Percentiles rank a stretch among this genome's conserved stretches.
phyloP scores from a whole-genome alignment of 345 rosid genomes.

The Syzygium aqueum region DNA sequence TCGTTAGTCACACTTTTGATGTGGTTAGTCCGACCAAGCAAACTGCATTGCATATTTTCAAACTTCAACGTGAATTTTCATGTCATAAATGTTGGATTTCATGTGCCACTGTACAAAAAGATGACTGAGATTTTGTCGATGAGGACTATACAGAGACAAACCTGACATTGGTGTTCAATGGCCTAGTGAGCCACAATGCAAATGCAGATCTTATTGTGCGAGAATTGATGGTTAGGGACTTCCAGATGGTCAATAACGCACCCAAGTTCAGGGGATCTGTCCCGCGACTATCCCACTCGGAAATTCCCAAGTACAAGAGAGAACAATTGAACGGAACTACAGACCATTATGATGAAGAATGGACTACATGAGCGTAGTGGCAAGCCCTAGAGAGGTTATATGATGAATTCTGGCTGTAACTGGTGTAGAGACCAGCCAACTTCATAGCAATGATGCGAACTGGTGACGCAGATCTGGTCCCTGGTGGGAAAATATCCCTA shows the following conservation, averaged over 20 bases:
- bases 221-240: not conserved
- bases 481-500: not conserved
- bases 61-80: not conserved
- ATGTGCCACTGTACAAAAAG: not conserved
- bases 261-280: not conserved
- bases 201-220: not conserved
- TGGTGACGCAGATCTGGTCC: not conserved
- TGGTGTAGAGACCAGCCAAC: not conserved
- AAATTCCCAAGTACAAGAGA: not conserved
- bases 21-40: not conserved
- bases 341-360: not conserved
- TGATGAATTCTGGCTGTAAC: not conserved
- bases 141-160: not conserved
- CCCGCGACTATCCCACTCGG: not conserved
- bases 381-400: not conserved
- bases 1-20: not conserved
- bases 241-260: not conserved
- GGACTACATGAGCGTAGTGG: not conserved
- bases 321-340: not conserved
- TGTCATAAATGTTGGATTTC: not conserved
- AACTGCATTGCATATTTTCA: not conserved
- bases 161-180: not conserved
- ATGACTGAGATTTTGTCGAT: not conserved
- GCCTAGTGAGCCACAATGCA: not conserved
- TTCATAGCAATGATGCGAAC: not conserved